phyloP scores from a whole-genome alignment of 306 rosid genomes.

The Medicago lupulina region DNA sequence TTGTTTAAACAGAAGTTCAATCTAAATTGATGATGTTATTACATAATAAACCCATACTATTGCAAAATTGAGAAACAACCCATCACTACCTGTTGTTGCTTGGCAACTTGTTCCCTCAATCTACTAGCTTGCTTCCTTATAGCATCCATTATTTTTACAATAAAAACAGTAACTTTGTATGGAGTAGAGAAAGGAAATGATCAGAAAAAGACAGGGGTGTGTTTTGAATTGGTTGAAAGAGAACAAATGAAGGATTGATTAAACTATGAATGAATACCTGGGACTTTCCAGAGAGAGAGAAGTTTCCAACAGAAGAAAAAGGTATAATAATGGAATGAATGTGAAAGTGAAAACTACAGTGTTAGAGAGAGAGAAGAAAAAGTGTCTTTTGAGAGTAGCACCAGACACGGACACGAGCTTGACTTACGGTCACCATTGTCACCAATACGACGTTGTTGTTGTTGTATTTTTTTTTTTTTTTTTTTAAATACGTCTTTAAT shows the following conservation, averaged over 20 bases:
- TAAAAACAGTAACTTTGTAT: slow-evolving; percentile 33
- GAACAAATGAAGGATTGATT: slow-evolving; percentile 26
- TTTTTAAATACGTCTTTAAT: no score
- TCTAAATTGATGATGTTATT: background rate
- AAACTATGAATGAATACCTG: background rate
- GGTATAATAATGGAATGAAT: slow-evolving; percentile 7
- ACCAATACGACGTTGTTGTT: background rate
- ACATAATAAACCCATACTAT: slow-evolving; percentile 28
- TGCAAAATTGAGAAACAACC: slow-evolving; percentile 24
- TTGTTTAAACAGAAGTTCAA: background rate
- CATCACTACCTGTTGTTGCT: slow-evolving; percentile 79
- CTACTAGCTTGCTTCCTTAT: slow-evolving; percentile 90
- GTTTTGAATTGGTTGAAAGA: slow-evolving; percentile 17
- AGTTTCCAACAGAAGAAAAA: background rate
- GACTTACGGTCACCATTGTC: slow-evolving; percentile 28
- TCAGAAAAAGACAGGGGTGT: slow-evolving; percentile 1
- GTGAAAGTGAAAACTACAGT: background rate
- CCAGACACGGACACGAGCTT: slow-evolving; percentile 38
- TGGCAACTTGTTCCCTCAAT: slow-evolving; percentile 90
- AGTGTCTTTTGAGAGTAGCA: background rate
- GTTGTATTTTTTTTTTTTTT: background rate
- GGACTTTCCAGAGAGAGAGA: slow-evolving; percentile 11
- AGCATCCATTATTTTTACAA: slow-evolving; percentile 62
- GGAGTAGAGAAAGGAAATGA: slow-evolving; percentile 30
- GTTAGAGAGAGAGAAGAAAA: background rate